phyloP scores from a whole-genome alignment of 345 rosid genomes.

The Bruguiera parviflora region DNA sequence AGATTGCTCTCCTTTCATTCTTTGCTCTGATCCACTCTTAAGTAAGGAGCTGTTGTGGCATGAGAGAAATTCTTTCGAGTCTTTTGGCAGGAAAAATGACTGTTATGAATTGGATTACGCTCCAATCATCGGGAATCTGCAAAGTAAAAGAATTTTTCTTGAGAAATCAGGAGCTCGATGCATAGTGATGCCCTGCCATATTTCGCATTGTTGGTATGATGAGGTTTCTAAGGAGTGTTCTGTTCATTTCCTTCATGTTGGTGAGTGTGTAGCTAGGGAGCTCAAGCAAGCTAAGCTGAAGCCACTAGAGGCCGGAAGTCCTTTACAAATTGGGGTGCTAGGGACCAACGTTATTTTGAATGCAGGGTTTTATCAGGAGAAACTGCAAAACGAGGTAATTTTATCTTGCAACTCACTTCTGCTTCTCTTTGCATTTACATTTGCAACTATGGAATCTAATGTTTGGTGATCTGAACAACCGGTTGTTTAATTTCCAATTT shows the following conservation, averaged over 20 bases:
- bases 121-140: constrained; percentile 34
- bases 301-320: constrained; percentile 55
- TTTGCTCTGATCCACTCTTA: constrained; percentile 68
- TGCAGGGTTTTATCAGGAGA: constrained; percentile 52
- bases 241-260: constrained; percentile 40
- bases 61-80: constrained; percentile 45
- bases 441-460: neutral
- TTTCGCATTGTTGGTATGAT: constrained; percentile 48
- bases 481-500: neutral
- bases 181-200: constrained; percentile 49
- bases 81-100: constrained; percentile 32
- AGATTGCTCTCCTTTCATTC: constrained; percentile 52
- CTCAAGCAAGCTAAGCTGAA: constrained; percentile 45
- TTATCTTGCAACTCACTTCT: constrained; percentile 6
- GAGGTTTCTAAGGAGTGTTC: constrained; percentile 35
- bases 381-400: constrained; percentile 42
- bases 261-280: constrained; percentile 53
- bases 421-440: neutral
- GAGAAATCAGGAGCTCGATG: constrained; percentile 52
- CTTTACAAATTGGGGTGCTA: constrained; percentile 43
- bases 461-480: neutral
- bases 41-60: constrained; percentile 47
- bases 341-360: constrained; percentile 33
- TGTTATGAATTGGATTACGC: constrained; percentile 27
- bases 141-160: constrained; percentile 34